Conservation (phyloP, 176 grass and related monocot genomes). For the Triticum dicoccoides region DNA sequence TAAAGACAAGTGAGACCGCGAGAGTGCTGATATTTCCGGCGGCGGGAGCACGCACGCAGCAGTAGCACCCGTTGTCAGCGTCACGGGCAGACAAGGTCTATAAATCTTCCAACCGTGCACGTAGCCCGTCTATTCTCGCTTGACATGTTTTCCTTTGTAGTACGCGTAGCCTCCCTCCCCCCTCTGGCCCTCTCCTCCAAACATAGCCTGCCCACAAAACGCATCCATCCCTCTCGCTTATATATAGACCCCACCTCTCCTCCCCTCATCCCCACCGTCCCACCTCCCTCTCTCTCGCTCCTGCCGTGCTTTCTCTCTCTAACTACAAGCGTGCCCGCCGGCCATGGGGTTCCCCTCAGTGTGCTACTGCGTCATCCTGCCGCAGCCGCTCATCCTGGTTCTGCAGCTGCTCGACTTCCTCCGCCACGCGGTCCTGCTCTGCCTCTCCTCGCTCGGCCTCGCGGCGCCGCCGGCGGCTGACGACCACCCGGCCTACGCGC, state of each 20-base stretch:
- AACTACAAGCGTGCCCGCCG: background rate
- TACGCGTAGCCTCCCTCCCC: background rate
- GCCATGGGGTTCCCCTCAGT: slow-evolving; percentile 83
- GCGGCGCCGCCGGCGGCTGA: slow-evolving; percentile 28
- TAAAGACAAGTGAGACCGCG: no score
- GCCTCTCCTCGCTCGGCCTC: slow-evolving; percentile 52
- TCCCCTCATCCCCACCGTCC: background rate
- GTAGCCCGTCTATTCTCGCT: background rate
- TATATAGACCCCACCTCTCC: slow-evolving; percentile 36
- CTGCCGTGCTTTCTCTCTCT: background rate
- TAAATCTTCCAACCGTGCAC: background rate
- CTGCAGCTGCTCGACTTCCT: slow-evolving; percentile 61
- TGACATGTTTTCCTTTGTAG: background rate
- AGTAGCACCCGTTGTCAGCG: background rate
- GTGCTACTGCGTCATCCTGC: slow-evolving; percentile 70
- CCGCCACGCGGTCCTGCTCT: slow-evolving; percentile 46
- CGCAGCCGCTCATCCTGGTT: slow-evolving; percentile 69
- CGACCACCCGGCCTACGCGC: slow-evolving; percentile 38
- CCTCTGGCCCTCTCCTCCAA: background rate
- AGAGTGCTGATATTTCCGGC: background rate
- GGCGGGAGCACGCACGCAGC: no score
- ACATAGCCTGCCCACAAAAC: slow-evolving; percentile 21
- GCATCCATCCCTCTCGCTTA: background rate
- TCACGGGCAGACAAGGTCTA: slow-evolving; percentile 7
- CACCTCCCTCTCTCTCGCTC: background rate